Evolutionary conservation across 1,139 yeast species (phyloP), one percentile per base, ranked within the genome.

Genomic region (Diutina mesorugosa): DNA sequence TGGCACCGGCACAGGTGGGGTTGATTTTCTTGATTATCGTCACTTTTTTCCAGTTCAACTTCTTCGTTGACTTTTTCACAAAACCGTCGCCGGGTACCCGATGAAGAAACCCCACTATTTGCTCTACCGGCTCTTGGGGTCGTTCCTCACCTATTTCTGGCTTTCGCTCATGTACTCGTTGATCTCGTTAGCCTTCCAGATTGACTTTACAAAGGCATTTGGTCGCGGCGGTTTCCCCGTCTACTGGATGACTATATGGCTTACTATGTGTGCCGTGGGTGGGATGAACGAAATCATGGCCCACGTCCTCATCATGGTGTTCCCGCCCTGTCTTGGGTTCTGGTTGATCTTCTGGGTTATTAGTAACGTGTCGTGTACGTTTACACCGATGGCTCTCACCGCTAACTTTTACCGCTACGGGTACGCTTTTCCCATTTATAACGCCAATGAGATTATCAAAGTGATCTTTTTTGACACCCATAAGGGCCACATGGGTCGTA

Each of bases 1-100:
- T 77, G 26, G 90, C 89, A 0, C 89, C 91, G 1, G 68, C 82
- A 6, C 89, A 85, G 66, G 84, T 87, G 61, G 96, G 96, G 55
- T 74, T 86, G 58, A 86, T 89, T 67, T 88, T 82, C 68, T 74
- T 85, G 66, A 79, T 89, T 61, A 83, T 89, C 67, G 69, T 87
- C 57, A 83, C 95, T 14, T 72, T 76, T 59, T 70, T 75, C 68
- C 72, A 70, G 55, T 70, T 69, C 63, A 78, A 81, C 59, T 76
- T 85, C 65, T 83, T 84, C 65, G 5, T 78, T 77, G 61, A 47
- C 76, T 0, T 74, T 81, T 74, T 81, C 87, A 86, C 65, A 69
- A 68, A 59, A 66, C 72, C 45, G 74, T 85, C 72, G 56, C 67
- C 3, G 60, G 61, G 55, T 60, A 84, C 58, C 75, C 72, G 56